phyloP scores from a whole-genome alignment of 108 stramenopile species.

The Stephanodiscus triporus region DNA sequence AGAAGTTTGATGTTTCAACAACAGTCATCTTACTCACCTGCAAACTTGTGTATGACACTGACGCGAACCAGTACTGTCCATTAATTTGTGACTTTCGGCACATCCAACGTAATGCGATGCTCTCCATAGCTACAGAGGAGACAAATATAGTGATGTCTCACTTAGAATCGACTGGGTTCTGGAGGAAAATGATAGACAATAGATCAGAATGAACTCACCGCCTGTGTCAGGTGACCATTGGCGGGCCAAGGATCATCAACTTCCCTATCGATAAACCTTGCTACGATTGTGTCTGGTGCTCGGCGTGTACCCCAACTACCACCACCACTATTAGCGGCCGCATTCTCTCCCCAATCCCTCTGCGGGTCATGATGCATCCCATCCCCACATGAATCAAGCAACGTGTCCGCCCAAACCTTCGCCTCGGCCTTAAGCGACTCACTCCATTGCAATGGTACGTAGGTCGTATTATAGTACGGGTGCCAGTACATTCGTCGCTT shows the following conservation, averaged over 20 bases:
- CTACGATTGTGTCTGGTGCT: slow-evolving; percentile 24
- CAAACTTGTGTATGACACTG: slow-evolving; percentile 47
- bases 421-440: slow-evolving; percentile 37
- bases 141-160: not conserved
- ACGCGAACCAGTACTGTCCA: slow-evolving; percentile 1
- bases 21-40: slow-evolving; percentile 6
- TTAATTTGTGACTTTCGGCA: slow-evolving; percentile 27
- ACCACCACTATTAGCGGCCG: slow-evolving; percentile 27
- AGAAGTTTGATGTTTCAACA: not conserved
- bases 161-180: not conserved
- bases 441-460: slow-evolving; percentile 38
- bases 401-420: slow-evolving; percentile 24
- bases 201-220: not conserved
- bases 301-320: slow-evolving; percentile 26
- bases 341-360: slow-evolving; percentile 32
- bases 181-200: not conserved
- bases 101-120: slow-evolving; percentile 44
- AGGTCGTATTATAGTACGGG: slow-evolving; percentile 20
- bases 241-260: slow-evolving; percentile 31
- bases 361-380: slow-evolving; percentile 40
- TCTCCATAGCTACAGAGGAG: slow-evolving; percentile 6
- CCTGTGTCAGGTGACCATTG: slow-evolving; percentile 40
- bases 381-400: slow-evolving; percentile 25
- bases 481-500: slow-evolving; percentile 31
- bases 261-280: slow-evolving; percentile 39